Evolutionary conservation across 2,329 filamentous ascomycete genomes (phyloP), one percentile per base, ranked within the genome.

Genomic region (Fusarium coffeatum): DNA sequence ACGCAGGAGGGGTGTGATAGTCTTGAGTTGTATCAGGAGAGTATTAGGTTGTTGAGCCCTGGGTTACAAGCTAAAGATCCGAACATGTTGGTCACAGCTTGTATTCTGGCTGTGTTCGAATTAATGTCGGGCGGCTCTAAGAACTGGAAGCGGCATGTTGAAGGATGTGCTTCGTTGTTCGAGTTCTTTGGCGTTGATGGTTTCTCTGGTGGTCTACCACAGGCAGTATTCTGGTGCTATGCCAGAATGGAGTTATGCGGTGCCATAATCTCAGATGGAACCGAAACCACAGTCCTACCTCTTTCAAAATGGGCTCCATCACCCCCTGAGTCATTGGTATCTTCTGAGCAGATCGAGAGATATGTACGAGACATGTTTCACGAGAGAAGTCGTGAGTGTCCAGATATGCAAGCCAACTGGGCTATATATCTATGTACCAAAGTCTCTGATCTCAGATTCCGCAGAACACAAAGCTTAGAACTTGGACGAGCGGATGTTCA

Each of bases 191-290:
- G 80, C 3, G 84, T 88, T 8, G 81, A 85, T 40, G 87, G 86
- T 1, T 78, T 78, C 61, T 77, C 76, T 5, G 77, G 76, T 13
- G 77, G 77, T n/a, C 81, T 86, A 6, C 80, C 81, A 8, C 84
- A 86, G 68, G 86, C 85, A 0, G 78, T 88, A 0, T 88, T 88
- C 66, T 88, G 86, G 86, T 87, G 85, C 68, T 88, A 87, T 71
- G 85, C 84, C 1, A 80, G 86, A 45, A 88, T 88, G 85, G 86
- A 88, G 71, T 71, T 87, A 5, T 88, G 86, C 62, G 85, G 84
- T 37, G 84, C 83, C 0, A 81, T 88, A 5, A 86, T 88, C 28
- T 85, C 85, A 0, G 80, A 80, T 40, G 83, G 83, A 0, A 83
- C 82, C 1, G 80, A 85, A 45, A 82, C 80, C 20, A 83, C 84